Conservation (phyloP, 768 basidiomycete genomes). For the Rickenella mellea region DNA sequence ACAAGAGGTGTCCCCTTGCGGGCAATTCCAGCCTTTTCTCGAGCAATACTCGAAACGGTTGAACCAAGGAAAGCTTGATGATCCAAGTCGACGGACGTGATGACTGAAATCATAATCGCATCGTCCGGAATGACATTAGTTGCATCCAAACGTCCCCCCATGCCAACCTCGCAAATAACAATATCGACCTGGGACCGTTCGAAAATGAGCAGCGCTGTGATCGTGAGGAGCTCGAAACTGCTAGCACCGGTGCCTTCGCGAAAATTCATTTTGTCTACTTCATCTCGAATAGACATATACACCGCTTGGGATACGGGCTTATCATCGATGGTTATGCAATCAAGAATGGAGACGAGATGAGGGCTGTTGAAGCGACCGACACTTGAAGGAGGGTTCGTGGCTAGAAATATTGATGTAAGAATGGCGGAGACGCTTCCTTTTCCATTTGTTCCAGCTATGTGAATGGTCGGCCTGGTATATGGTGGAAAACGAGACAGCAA, state of each 20-base stretch:
- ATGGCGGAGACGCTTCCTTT: slow-evolving; percentile 90
- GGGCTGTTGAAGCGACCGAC: slow-evolving; percentile 90
- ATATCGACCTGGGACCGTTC: slow-evolving; percentile 64
- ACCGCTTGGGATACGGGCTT: slow-evolving; percentile 33
- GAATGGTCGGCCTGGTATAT: slow-evolving; percentile 74
- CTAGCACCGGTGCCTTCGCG: slow-evolving; percentile 40
- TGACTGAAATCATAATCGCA: slow-evolving; percentile 62
- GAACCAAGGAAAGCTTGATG: slow-evolving; percentile 85
- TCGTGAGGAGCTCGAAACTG: slow-evolving; percentile 79
- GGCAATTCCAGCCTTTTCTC: slow-evolving; percentile 78
- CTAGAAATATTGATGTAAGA: slow-evolving; percentile 62
- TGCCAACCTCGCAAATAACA: slow-evolving; percentile 85
- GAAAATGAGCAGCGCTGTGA: slow-evolving; percentile 72
- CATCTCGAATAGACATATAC: slow-evolving; percentile 37
- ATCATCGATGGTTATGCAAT: slow-evolving; percentile 66
- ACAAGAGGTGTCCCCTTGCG: slow-evolving; percentile 53
- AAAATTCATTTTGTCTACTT: slow-evolving; percentile 40
- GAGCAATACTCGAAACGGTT: slow-evolving; percentile 63
- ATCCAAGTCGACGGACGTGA: slow-evolving; percentile 86
- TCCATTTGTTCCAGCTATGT: slow-evolving; percentile 94
- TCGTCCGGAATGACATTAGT: slow-evolving; percentile 80
- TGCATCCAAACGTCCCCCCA: slow-evolving; percentile 89
- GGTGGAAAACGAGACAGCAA: slow-evolving; percentile 47
- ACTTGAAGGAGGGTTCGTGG: slow-evolving; percentile 42
- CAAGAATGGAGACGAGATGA: slow-evolving; percentile 70